These are phyloP conservation scores for Asclepias syriaca DNA, from an alignment of 257 asterid genomes.

Conservation along the genomic window DNA sequence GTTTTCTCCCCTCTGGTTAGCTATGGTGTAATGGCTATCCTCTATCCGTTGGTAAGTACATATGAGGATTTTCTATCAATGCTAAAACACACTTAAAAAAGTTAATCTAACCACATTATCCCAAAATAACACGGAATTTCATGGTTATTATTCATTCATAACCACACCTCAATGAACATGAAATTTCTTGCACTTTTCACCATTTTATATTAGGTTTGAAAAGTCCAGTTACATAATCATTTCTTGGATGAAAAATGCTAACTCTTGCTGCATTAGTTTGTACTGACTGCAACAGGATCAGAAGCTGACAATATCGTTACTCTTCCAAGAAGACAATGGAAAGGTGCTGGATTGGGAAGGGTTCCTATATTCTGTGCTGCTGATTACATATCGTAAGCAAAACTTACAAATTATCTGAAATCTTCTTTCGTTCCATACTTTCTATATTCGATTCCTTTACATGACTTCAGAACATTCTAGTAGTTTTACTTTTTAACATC, in stretches of 20 bases:
- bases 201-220: neutral
- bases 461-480: no score
- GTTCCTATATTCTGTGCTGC: constrained; percentile 74
- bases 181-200: neutral
- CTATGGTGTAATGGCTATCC: constrained; percentile 89
- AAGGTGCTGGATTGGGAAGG: constrained; percentile 77
- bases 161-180: neutral
- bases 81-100: no score
- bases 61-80: no score
- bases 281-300: constrained; percentile 86
- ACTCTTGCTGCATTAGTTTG: constrained; percentile 51
- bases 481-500: no score
- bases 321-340: constrained; percentile 76
- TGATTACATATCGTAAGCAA: constrained; percentile 77
- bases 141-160: neutral
- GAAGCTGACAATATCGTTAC: constrained; percentile 68
- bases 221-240: neutral
- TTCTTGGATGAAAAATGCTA: constrained; percentile 9
- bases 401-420: neutral
- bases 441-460: neutral
- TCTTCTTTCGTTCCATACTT: neutral
- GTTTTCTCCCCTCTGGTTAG: constrained; percentile 86
- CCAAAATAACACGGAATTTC: no score
- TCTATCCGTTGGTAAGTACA: constrained; percentile 72
- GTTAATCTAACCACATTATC: no score